A percentile compares a stretch with the other conserved stretches of the same genome.
These are phyloP conservation scores for Fusarium nelsonii DNA, from an alignment of 2,329 filamentous ascomycete genomes.

Conservation along the genomic window DNA sequence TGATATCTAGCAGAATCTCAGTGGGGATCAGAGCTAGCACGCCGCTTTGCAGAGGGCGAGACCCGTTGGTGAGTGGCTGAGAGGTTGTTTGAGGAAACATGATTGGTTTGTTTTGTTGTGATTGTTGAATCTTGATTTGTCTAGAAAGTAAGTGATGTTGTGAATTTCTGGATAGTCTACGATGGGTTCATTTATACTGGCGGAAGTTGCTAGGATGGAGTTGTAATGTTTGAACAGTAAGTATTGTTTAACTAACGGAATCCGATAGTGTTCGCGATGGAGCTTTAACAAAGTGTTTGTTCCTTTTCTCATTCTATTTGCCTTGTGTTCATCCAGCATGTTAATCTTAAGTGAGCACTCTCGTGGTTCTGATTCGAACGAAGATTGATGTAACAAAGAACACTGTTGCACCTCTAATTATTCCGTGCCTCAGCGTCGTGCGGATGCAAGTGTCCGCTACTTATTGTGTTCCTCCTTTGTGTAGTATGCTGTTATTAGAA, in stretches of 20 bases:
- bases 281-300: background rate
- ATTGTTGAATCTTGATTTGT: background rate
- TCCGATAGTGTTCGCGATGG: background rate
- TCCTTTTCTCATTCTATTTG: background rate
- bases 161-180: background rate
- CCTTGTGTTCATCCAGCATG: background rate
- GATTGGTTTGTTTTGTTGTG: background rate
- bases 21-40: conserved; percentile 3
- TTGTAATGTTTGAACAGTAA: background rate
- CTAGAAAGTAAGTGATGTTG: background rate
- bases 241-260: background rate
- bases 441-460: background rate
- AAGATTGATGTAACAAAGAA: background rate
- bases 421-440: no score
- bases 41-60: background rate
- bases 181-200: background rate
- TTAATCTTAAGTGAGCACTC: no score
- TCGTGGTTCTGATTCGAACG: background rate
- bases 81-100: background rate
- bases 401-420: background rate
- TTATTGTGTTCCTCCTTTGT: background rate
- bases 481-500: no score
- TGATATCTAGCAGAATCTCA: background rate
- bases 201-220: background rate
- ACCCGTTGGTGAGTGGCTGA: background rate